Conservation (phyloP, 768 basidiomycete species). For the Austroboletus eburneus region DNA sequence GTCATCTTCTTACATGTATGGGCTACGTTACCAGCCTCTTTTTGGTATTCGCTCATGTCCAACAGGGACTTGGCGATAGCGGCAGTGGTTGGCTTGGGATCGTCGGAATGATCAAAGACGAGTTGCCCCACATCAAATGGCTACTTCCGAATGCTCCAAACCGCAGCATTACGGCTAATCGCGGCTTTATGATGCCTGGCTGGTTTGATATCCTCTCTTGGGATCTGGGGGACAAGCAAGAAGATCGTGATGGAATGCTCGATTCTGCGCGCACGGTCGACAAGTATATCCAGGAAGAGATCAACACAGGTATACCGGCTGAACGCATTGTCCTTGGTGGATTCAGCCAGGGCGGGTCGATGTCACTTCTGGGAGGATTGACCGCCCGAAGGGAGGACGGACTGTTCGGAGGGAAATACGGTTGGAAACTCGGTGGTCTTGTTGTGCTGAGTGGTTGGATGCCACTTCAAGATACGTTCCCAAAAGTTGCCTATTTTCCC, state of each 20-base stretch:
- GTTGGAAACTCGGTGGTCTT: conserved; percentile 67
- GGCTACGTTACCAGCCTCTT: not conserved
- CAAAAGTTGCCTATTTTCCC: conserved; percentile 41
- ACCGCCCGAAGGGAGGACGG: conserved; percentile 24
- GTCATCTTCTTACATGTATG: conserved; percentile 88
- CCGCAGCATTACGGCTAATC: conserved; percentile 75
- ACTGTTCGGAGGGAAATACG: conserved; percentile 30
- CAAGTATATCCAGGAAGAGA: conserved; percentile 67
- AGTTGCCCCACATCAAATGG: conserved; percentile 81
- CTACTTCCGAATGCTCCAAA: conserved; percentile 41
- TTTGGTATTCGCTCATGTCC: conserved; percentile 6
- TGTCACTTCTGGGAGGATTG: conserved; percentile 73
- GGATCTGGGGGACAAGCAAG: conserved; percentile 46
- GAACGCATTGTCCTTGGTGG: conserved; percentile 81
- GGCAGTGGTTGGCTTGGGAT: conserved; percentile 77
- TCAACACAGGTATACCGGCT: conserved; percentile 64
- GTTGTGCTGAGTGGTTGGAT: conserved; percentile 78
- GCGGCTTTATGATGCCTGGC: conserved; percentile 59
- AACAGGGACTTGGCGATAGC: conserved; percentile 70
- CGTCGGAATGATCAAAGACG: conserved; percentile 59
- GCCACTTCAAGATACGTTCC: conserved; percentile 61
- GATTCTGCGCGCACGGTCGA: conserved; percentile 58
- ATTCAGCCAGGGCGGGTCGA: conserved; percentile 82
- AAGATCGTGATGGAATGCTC: conserved; percentile 64
- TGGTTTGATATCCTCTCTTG: conserved; percentile 82